Conservation (phyloP, 2,329 filamentous ascomycete species). For the Colletotrichum cuscutae region DNA sequence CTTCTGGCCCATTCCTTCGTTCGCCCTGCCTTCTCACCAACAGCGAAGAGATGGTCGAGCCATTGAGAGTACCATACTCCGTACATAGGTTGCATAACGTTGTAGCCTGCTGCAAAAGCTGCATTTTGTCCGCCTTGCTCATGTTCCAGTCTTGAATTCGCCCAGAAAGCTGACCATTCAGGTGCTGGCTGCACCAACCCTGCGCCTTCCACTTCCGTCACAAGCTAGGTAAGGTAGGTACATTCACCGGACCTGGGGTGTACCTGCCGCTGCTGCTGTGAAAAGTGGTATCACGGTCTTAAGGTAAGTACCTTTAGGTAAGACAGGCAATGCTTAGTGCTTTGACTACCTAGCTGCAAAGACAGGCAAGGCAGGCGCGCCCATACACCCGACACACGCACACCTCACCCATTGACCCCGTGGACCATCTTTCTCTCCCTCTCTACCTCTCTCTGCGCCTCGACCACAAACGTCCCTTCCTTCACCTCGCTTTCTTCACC, state of each 20-base stretch:
- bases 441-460: conserved; percentile 1
- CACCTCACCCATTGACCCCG: neutral
- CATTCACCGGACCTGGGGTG: neutral
- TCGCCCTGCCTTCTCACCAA: neutral
- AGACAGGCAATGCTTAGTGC: neutral
- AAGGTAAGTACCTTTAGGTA: neutral
- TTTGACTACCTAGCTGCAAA: neutral
- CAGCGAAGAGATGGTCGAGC: neutral
- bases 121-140: conserved; percentile 1
- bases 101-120: neutral
- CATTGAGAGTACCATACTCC: neutral
- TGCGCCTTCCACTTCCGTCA: neutral
- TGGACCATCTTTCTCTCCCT: neutral
- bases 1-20: neutral
- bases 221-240: conserved; percentile 2
- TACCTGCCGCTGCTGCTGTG: neutral
- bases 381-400: neutral
- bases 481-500: conserved; percentile 30
- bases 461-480: conserved; percentile 19
- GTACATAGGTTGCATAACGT: neutral
- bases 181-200: neutral
- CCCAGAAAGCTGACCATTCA: neutral
- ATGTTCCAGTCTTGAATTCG: neutral
- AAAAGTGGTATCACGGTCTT: neutral
- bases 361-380: neutral